Evolutionary conservation across 2,329 filamentous ascomycete species (phyloP).

Genomic region (Fusarium euwallaceae): DNA sequence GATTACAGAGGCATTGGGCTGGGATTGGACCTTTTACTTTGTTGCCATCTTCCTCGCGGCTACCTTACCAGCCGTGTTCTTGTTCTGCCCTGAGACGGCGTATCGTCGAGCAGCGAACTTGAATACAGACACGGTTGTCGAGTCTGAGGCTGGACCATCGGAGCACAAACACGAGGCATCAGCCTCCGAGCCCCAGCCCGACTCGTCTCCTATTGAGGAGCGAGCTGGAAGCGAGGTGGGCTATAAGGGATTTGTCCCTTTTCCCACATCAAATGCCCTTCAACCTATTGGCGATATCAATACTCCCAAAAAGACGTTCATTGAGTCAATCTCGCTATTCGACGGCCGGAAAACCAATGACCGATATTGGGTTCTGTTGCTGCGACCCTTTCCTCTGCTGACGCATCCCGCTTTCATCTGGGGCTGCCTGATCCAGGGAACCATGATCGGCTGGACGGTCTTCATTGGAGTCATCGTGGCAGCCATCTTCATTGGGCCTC

Average conservation of each 20-base stretch:
- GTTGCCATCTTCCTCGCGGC: conserved; percentile 84
- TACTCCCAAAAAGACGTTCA: conserved; percentile 69
- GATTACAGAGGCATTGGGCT: conserved; percentile 81
- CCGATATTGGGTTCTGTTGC: conserved; percentile 71
- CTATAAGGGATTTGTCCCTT: conserved; percentile 42
- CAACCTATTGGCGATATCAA: conserved; percentile 52
- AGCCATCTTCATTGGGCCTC: conserved; percentile 84
- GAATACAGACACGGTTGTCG: conserved; percentile 73
- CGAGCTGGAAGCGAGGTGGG: conserved; percentile 20
- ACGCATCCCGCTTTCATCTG: conserved; percentile 88
- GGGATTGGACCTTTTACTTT: conserved; percentile 90
- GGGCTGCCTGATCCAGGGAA: conserved; percentile 83
- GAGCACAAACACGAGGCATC: conserved; percentile 25
- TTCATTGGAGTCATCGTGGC: conserved; percentile 88
- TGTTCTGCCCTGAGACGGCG: conserved; percentile 88
- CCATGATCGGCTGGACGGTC: conserved; percentile 95
- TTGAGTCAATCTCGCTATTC: conserved; percentile 75
- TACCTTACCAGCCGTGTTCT: conserved; percentile 77
- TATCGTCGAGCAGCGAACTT: conserved; percentile 76
- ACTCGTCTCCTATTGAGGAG: conserved; percentile 6
- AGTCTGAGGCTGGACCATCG: conserved; percentile 48
- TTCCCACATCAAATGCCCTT: conserved; percentile 50
- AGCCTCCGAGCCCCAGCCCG: conserved; percentile 15
- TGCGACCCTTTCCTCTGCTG: conserved; percentile 87
- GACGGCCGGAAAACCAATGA: conserved; percentile 87